Evolutionary conservation across 1,284 basidiomycete species (phyloP).

Genomic region (Neolentinus lepideus): DNA sequence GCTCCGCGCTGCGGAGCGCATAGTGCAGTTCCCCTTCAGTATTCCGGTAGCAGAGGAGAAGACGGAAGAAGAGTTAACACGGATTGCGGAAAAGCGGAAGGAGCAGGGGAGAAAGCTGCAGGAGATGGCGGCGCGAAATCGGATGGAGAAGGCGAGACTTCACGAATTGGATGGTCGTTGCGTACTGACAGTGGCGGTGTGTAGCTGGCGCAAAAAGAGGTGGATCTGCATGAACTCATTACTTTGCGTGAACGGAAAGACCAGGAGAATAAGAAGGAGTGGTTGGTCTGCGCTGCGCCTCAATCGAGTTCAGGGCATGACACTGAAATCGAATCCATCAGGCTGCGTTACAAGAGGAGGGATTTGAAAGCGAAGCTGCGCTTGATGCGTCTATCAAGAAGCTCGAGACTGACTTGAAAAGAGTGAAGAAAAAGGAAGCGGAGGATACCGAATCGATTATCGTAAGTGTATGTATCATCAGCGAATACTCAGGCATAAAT

Average conservation of each 20-base stretch:
- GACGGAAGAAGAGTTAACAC: constrained; percentile 81
- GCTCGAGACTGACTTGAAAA: constrained; percentile 28
- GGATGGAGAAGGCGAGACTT: constrained; percentile 73
- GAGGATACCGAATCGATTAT: constrained; percentile 48
- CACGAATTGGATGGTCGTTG: background rate
- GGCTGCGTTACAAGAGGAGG: constrained; percentile 59
- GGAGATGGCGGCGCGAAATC: constrained; percentile 85
- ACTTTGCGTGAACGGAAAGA: constrained; percentile 59
- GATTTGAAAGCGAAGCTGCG: constrained; percentile 55
- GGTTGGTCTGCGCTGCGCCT: constrained; percentile 38
- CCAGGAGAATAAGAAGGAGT: constrained; percentile 72
- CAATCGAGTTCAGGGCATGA: background rate
- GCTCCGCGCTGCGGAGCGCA: constrained; percentile 60
- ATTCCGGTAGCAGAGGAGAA: constrained; percentile 75
- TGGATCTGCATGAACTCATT: constrained; percentile 70
- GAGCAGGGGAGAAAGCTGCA: constrained; percentile 87
- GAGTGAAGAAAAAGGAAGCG: constrained; percentile 45
- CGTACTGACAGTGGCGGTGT: background rate
- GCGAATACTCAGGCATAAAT: background rate
- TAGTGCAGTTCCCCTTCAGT: constrained; percentile 83
- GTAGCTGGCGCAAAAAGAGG: constrained; percentile 75
- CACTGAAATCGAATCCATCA: constrained; percentile 26
- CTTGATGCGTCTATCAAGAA: constrained; percentile 30
- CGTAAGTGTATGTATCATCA: constrained; percentile 8
- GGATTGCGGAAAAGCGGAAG: constrained; percentile 71